Evolutionary conservation across 371 early-diverging fungal species (phyloP), one percentile per base, ranked within the genome.

Genomic region (Enterocytospora artemiae): DNA sequence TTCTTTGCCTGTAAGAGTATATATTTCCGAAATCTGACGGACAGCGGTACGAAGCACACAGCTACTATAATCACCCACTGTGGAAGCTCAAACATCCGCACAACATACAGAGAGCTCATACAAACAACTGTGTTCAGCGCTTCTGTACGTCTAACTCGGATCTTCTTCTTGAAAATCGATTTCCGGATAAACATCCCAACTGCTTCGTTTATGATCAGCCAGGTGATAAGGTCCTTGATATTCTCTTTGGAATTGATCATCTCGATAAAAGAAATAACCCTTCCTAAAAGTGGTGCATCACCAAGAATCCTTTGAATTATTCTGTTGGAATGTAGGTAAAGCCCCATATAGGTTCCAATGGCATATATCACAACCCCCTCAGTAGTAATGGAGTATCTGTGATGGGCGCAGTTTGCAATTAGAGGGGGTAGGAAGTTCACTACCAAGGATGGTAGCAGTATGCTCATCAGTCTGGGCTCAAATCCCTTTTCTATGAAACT

Each of bases 361-460:
- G 62, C 44, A 25, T 59, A 64, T 4, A 44, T 18, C n/a, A 64
- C 25, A 28, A 67, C 41, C 28, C 41, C 20, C 18, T 18, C 32
- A n/a, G 4, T 1, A 14, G 58, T 48, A 25, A 69, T 16, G 12
- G 18, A 20, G 22, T 61, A 53, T 37, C 59, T 37, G 22, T 45
- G 49, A 44, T 59, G 58, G 32, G 61, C 50, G 25, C 59, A 22
- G 48, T 72, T 72, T 16, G 65, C 65, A 24, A 58, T 37, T 24
- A 72, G n/a, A n/a, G 63, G 49, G 12, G 59, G 46, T 5, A 55
- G 46, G 50, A 63, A 68, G 36, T 44, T 46, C 4, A 18, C 16
- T 24, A 63, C 27, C 2, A 72, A 31, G 12, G 41, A 53, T 20
- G 73, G 69, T 41, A 68, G 27, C 14, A 72, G 18, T 9, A 72